A percentile compares a stretch with the other conserved stretches of the same genome.
Evolutionary conservation across 257 asterid genomes (phyloP).

Genomic region (Gardenia jasminoides): DNA sequence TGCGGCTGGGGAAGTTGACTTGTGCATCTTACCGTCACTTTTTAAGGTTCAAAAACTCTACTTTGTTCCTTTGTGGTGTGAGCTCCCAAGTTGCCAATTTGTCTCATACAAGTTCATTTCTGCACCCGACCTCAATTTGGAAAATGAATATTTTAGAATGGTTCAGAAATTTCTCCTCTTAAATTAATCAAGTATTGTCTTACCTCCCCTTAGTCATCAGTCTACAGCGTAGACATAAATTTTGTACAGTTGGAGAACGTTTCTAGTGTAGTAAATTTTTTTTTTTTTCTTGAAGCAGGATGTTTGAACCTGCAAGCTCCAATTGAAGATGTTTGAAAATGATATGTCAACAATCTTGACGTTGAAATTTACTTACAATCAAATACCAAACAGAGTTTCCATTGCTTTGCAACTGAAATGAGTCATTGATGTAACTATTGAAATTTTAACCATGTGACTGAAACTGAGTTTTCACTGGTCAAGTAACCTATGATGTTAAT

Average conservation of each 20-base stretch:
- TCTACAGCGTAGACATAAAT: neutral
- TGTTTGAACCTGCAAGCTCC: neutral
- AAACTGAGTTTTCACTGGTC: neutral
- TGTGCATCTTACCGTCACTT: too few relatives aligned
- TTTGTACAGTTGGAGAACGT: neutral
- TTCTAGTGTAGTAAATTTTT: neutral
- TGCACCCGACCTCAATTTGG: neutral
- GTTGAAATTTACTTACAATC: neutral
- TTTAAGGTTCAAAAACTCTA: conserved; percentile 1
- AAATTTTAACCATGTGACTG: neutral
- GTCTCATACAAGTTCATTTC: neutral
- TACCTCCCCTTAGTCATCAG: too few relatives aligned
- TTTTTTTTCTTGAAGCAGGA: neutral
- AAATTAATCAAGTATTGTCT: neutral
- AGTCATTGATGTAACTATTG: neutral
- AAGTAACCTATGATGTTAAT: neutral
- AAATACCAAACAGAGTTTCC: neutral
- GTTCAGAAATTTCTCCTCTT: neutral
- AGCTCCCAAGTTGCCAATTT: conserved; percentile 12
- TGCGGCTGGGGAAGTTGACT: too few relatives aligned
- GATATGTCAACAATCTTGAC: neutral
- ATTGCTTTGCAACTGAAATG: neutral
- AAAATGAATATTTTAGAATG: neutral
- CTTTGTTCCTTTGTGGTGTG: neutral
- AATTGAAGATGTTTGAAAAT: neutral